These are phyloP conservation scores for Termitomyces sp. DNA, from an alignment of 768 basidiomycete genomes.

Conservation along the genomic window DNA sequence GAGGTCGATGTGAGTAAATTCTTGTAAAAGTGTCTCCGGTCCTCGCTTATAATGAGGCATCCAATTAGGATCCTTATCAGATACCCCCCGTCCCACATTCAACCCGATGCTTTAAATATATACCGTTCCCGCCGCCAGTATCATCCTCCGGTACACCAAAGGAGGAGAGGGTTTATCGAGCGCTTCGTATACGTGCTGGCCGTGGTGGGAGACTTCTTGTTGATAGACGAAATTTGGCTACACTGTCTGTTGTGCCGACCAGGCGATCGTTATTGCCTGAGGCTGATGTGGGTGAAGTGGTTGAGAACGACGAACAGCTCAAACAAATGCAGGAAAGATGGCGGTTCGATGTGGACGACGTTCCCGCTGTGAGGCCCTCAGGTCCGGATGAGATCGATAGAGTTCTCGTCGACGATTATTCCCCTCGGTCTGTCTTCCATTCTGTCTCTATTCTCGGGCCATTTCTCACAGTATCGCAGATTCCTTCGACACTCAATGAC, in stretches of 20 bases:
- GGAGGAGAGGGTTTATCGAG: constrained; percentile 28
- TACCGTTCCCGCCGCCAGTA: background rate
- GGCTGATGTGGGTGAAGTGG: background rate
- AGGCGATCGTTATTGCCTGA: background rate
- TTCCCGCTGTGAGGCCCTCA: background rate
- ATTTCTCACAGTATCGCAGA: background rate
- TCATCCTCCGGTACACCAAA: constrained; percentile 15
- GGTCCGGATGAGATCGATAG: background rate
- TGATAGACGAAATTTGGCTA: constrained; percentile 57
- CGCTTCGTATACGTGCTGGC: constrained; percentile 72
- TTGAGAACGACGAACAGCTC: background rate
- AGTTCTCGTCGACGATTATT: background rate
- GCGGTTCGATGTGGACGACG: background rate
- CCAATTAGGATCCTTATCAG: constrained; percentile 65
- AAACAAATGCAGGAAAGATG: background rate
- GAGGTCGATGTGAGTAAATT: constrained; percentile 65
- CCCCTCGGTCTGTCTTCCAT: background rate
- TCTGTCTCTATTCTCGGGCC: background rate
- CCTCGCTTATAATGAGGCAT: background rate
- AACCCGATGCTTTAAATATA: constrained; percentile 62
- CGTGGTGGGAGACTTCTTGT: constrained; percentile 77
- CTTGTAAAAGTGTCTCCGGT: background rate
- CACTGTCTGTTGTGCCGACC: constrained; percentile 13
- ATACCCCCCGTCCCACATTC: constrained; percentile 51
- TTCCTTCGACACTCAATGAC: background rate